Percentiles rank a stretch among this genome's conserved stretches.
These are phyloP conservation scores for Leccinum subrobustum DNA, from an alignment of 1,284 basidiomycete genomes.

Conservation along the genomic window DNA sequence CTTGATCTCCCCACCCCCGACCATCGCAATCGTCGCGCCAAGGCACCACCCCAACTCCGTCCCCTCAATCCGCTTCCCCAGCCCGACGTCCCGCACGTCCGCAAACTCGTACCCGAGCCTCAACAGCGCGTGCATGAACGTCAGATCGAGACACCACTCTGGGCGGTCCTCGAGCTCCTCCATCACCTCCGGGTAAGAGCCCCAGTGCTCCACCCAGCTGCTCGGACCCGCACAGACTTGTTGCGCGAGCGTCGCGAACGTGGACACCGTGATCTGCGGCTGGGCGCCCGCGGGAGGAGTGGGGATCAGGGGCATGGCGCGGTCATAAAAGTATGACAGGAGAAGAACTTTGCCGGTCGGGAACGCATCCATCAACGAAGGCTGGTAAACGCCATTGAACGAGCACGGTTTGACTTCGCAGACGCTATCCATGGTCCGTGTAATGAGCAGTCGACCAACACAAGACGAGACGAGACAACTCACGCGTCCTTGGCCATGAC, in stretches of 20 bases:
- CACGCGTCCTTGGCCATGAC: slow-evolving; percentile 96
- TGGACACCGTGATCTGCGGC: slow-evolving; percentile 53
- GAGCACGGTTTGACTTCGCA: slow-evolving; percentile 92
- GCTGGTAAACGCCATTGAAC: slow-evolving; percentile 97
- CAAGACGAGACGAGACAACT: slow-evolving; percentile 34
- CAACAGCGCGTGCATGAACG: slow-evolving; percentile 90
- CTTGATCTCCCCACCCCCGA: slow-evolving; percentile 59
- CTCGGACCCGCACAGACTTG: slow-evolving; percentile 71
- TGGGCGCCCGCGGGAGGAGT: slow-evolving; percentile 15
- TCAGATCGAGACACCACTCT: slow-evolving; percentile 94
- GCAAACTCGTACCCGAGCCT: slow-evolving; percentile 83
- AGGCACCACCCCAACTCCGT: slow-evolving; percentile 97
- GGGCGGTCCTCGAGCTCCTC: slow-evolving; percentile 81
- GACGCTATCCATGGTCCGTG: slow-evolving; percentile 45
- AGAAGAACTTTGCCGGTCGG: slow-evolving; percentile 76
- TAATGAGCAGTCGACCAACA: background rate
- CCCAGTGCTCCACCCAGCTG: slow-evolving; percentile 62
- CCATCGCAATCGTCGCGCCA: slow-evolving; percentile 79
- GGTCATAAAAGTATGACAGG: slow-evolving; percentile 97
- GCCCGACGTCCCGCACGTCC: slow-evolving; percentile 63
- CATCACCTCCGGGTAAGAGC: slow-evolving; percentile 54
- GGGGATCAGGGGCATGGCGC: slow-evolving; percentile 77
- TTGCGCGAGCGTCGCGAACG: slow-evolving; percentile 64
- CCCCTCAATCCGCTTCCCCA: slow-evolving; percentile 87
- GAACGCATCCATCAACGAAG: slow-evolving; percentile 91